phyloP scores from a whole-genome alignment of 352 stramenopile species.

The Hyaloperonospora brassicae region DNA sequence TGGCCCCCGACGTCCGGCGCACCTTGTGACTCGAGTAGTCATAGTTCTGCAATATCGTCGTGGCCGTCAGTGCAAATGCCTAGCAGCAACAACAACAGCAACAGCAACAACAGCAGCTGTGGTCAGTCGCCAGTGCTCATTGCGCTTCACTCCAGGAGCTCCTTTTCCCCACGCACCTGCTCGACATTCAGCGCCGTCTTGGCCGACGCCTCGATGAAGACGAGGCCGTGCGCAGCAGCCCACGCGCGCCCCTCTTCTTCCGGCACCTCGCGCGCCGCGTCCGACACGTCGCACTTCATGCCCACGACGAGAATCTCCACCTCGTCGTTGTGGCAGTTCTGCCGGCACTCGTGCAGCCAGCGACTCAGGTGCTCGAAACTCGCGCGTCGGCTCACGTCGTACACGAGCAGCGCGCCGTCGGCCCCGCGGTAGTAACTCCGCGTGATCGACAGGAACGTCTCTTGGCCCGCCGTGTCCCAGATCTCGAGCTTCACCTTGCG shows the following conservation, averaged over 20 bases:
- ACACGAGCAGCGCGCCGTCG: conserved; percentile 83
- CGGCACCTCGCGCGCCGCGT: conserved; percentile 51
- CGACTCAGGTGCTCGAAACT: conserved; percentile 71
- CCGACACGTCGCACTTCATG: conserved; percentile 71
- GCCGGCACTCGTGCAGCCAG: conserved; percentile 77
- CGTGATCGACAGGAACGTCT: conserved; percentile 87
- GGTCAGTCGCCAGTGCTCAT: background rate
- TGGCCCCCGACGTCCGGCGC: conserved; percentile 32
- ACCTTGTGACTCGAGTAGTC: conserved; percentile 58
- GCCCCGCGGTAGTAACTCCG: conserved; percentile 84
- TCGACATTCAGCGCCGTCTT: conserved; percentile 81
- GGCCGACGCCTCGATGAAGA: conserved; percentile 78
- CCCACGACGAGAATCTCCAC: conserved; percentile 83
- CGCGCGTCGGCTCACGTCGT: conserved; percentile 71
- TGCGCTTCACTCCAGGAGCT: background rate
- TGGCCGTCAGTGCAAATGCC: conserved; percentile 62
- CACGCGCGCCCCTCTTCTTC: conserved; percentile 63
- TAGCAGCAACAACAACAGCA: conserved; percentile 11
- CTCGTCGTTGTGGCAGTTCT: conserved; percentile 81
- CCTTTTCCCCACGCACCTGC: conserved; percentile 27
- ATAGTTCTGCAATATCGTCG: conserved; percentile 70
- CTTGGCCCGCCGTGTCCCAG: conserved; percentile 88
- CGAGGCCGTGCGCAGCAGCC: conserved; percentile 53
- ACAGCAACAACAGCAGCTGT: background rate
- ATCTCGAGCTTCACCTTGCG: conserved; percentile 88